These are phyloP conservation scores for Endotrypanum monterogeii DNA, from an alignment of 208 protist species.

Conservation along the genomic window DNA sequence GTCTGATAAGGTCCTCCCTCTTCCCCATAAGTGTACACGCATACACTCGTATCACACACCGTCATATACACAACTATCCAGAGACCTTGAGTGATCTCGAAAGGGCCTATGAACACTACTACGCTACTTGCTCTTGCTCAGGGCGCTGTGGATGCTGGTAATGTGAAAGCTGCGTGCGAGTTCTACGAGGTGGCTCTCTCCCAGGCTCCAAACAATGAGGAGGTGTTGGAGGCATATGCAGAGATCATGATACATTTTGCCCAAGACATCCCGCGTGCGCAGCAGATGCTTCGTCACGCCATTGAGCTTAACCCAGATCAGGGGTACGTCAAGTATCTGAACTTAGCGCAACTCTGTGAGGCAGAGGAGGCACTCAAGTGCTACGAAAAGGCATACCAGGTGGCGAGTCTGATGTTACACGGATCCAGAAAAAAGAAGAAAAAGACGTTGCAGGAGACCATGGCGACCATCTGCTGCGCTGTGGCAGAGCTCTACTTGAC, in stretches of 20 bases:
- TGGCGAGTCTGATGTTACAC: conserved; percentile 58
- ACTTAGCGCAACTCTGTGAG: conserved; percentile 87
- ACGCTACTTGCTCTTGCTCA: conserved; percentile 83
- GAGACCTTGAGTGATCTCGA: not conserved
- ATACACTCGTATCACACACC: not conserved
- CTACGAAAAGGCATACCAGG: conserved; percentile 80
- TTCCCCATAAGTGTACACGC: not conserved
- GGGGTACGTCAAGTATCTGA: conserved; percentile 92
- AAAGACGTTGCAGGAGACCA: conserved; percentile 64
- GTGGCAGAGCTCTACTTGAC: conserved; percentile 91
- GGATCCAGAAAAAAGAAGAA: conserved; percentile 60
- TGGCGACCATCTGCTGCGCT: conserved; percentile 87
- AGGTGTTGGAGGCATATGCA: conserved; percentile 92
- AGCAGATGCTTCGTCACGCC: conserved; percentile 85
- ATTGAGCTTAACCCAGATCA: conserved; percentile 82
- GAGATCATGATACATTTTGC: conserved; percentile 91
- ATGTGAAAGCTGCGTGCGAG: conserved; percentile 82
- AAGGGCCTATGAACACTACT: conserved; percentile 62
- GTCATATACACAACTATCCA: not conserved
- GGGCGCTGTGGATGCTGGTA: conserved; percentile 82
- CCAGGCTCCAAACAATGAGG: conserved; percentile 79
- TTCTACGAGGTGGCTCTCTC: conserved; percentile 85
- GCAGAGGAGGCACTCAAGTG: conserved; percentile 74
- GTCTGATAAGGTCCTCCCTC: too few relatives aligned
- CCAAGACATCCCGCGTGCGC: conserved; percentile 64